Base-by-base conservation (phyloP, 2,329 filamentous ascomycete genomes). In the Penicillium vulpinum region DNA sequence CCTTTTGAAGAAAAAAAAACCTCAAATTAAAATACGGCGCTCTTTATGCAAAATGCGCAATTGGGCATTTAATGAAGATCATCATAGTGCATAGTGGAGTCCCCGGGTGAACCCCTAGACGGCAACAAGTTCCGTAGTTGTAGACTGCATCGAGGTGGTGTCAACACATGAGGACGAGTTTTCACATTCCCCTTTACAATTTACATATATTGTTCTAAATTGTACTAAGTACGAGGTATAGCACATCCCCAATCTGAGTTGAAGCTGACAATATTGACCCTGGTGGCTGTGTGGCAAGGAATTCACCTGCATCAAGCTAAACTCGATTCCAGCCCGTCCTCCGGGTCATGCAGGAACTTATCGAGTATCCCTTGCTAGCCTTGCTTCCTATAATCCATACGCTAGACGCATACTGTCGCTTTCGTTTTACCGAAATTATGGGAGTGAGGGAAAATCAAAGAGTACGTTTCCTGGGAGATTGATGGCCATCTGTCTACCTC, bases 301-400 rank as follows among this genome's bases (percentile, higher is more conserved):
- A 16, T 60, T 58, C 28, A 45, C 44, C 26, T 58, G 38, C 22
- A 50, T 57, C 35, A 54, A 56, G 22, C 52, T 51, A 18, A 60
- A 54, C n/a, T 55, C 46, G 7, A 54, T 60, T 31, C 50, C 51
- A 10, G 55, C 57, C 5, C 21, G 57, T n/a, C 45, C 48, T 15
- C 54, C 54, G 1, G 55, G 50, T 31, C 21, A 15, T 58, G 52
- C 26, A 60, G 22, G 41, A 50, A 31, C 33, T 56, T 13, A 13
- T 56, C 18, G 24, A 43, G 11, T 22, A 50, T n/a, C 48, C 51
- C 13, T 33, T 60, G 13, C 26, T 60, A n/a, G 50, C 52, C 0
- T 56, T 50, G n/a, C 24, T 28, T 18, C 7, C 10, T 6, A 15
- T 15, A 29, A 15, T n/a, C n/a, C n/a, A n/a, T n/a, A n/a, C n/a